Percentiles rank a stretch among this genome's conserved stretches.
Evolutionary conservation across 1,139 yeast genomes (phyloP).

Genomic region (Suhomyces taliae): DNA sequence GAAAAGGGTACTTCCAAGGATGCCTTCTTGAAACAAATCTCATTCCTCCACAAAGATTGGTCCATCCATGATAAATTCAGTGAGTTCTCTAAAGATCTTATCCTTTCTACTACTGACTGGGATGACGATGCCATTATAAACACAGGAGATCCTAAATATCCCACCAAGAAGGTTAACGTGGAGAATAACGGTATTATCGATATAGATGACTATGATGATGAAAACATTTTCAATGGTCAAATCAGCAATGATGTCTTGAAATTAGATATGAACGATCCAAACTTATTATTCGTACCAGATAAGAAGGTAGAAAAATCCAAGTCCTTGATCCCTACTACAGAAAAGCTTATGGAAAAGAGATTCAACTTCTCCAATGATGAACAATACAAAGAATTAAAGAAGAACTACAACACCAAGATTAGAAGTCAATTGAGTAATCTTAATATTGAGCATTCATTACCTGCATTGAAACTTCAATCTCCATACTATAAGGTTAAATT

Average conservation of each 20-base stretch:
- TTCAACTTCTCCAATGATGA: conserved; percentile 88
- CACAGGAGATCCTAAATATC: conserved; percentile 32
- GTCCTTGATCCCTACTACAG: conserved; percentile 46
- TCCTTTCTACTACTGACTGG: conserved; percentile 84
- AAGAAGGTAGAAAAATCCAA: conserved; percentile 24
- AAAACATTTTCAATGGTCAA: conserved; percentile 75
- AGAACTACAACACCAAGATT: conserved; percentile 86
- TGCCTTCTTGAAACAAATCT: conserved; percentile 24
- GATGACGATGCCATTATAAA: conserved; percentile 66
- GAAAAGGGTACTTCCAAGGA: conserved; percentile 20
- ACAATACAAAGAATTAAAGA: conserved; percentile 78
- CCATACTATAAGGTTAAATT: conserved; percentile 88
- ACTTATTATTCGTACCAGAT: conserved; percentile 63
- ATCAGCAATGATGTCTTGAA: conserved; percentile 46
- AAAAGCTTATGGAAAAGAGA: conserved; percentile 48
- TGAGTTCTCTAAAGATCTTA: conserved; percentile 55
- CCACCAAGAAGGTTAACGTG: conserved; percentile 7
- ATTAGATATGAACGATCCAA: conserved; percentile 87
- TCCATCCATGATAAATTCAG: conserved; percentile 39
- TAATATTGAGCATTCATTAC: conserved; percentile 86
- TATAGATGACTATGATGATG: conserved; percentile 63
- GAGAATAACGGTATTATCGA: conserved; percentile 17
- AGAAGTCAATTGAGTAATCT: conserved; percentile 92
- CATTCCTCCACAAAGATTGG: conserved; percentile 39
- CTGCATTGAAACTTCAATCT: conserved; percentile 82